Evolutionary conservation across 2,329 filamentous ascomycete genomes (phyloP), one percentile per base, ranked within the genome.

Genomic region (Hypoxylon sp.): DNA sequence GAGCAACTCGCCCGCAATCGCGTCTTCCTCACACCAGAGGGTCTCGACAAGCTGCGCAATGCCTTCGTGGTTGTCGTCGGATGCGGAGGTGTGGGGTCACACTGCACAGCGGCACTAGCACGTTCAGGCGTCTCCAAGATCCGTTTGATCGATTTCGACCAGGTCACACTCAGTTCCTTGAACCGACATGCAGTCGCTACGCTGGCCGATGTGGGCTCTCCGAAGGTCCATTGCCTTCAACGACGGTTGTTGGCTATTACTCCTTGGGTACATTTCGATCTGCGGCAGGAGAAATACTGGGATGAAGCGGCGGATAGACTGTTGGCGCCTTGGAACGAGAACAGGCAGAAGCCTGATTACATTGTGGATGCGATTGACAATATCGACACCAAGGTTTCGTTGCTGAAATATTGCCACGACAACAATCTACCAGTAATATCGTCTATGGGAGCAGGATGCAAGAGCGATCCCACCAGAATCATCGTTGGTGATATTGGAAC

Each of bases 331-430:
- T 93, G 93, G 89, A 79, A 82, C 73, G 81, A 80, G 42, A 82
- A 79, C 4, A 88, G 83, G 14, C 86, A 85, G 75, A 84, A 84
- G 72, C 93, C 94, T 1, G 91, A 95, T 72, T 99, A 90, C 74
- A 89, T 99, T n/a, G 88, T 99, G 33, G 96, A 99, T 79, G 96
- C 95, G 20, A 99, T 99, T 70, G 96, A 99, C 79, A 98, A 99
- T 76, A 98, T 99, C 67, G 93, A 97, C 53, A 97, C 93, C 56
- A 99, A 99, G 81, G 95, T 99, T 2, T 91, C 90, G 16, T 82
- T 99, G 57, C 83, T 99, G 40, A 89, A 93, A 73, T 97, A 96
- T 80, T 99, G 96, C 80, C 85, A 94, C 76, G 86, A 89, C 65
- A 86, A 93, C 75, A 83, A 85, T 1, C 82, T 98, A 24, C 90